Evolutionary conservation across 2,329 filamentous ascomycete species (phyloP).

Genomic region (Drechslera avenae): DNA sequence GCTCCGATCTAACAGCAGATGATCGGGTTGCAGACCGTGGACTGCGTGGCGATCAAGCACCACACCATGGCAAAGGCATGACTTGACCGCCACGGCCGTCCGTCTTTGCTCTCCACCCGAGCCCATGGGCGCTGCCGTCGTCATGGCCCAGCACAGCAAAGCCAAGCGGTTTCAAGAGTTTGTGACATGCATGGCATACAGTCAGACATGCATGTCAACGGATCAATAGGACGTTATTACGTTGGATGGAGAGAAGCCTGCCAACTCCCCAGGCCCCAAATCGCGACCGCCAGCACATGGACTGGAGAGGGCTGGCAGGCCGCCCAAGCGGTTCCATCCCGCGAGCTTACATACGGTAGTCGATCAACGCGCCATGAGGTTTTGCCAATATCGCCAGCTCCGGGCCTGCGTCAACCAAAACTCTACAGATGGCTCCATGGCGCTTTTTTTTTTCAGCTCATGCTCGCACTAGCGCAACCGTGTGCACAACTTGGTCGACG

Average conservation of each 20-base stretch:
- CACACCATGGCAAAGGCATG: neutral
- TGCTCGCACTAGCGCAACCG: constrained; percentile 13
- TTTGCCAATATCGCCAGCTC: constrained; percentile 3
- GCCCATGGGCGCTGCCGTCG: constrained; percentile 7
- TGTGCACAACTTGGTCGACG: constrained; percentile 16
- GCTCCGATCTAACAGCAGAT: constrained; percentile 5
- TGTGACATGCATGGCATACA: constrained; percentile 12
- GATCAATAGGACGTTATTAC: constrained; percentile 12
- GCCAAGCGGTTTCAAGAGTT: constrained; percentile 13
- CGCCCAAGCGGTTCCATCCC: constrained; percentile 30
- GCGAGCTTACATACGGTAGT: constrained; percentile 16
- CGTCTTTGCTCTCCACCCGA: constrained; percentile 5
- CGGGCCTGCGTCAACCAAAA: constrained; percentile 7
- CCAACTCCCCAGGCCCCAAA: constrained; percentile 10
- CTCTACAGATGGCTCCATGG: constrained; percentile 4
- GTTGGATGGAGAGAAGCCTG: constrained; percentile 16
- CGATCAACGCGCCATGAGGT: constrained; percentile 8
- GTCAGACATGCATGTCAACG: constrained; percentile 15
- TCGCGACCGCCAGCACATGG: constrained; percentile 7
- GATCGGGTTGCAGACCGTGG: constrained; percentile 7
- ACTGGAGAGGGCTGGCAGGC: constrained; percentile 1
- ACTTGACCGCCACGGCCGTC: neutral
- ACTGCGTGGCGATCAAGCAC: constrained; percentile 17
- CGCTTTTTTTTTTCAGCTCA: constrained; percentile 6
- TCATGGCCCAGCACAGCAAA: constrained; percentile 1